Evolutionary conservation across 805 yeast species (phyloP), one percentile per base, ranked within the genome.

Genomic region (Wickerhamiella galacta): DNA sequence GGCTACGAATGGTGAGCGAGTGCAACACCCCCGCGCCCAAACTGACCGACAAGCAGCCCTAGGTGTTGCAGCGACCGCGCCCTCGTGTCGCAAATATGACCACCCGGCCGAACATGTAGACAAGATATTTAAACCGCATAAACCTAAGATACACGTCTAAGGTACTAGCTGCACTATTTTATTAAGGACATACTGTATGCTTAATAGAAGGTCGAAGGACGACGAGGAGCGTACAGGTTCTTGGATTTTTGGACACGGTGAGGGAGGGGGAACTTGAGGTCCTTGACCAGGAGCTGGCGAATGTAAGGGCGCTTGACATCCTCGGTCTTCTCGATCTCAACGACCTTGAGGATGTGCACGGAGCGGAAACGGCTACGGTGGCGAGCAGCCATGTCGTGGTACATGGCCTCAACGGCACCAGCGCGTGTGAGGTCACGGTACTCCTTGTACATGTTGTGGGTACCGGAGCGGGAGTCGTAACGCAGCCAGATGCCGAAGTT

Each of bases 381-480:
- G 74, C 98, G 85, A 54, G 99, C 95, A 68, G 99, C 99, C 79
- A 90, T 79, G 70, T 90, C 99, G 67, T 79, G 85, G 90, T 90
- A 90, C 77, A 90, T 77, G 61, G 90, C 71, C 68, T 80, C 93
- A 61, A 90, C 95, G 53, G 96, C 98, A 65, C 81, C 93, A 47
- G 83, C 93, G 74, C 99, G 90, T 73, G 95, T 69, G 56, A 87
- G 93, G 58, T 87, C 98, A 70, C 98, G 83, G 90, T 82, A 81
- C 74, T 90, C 99, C 76, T 90, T 90, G 95, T 90, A 90, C 95
- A 90, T 90, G 92, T 90, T 90, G 93, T 90, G 98, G 60, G 94
- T 85, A 72, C 99, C 99, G 53, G 98, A 90, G 79, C 99, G 92
- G 51, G 99, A 90, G 64, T 90, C 98, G 80, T 90, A 90, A 75